phyloP scores from a whole-genome alignment of 208 protist species.

The Acanthamoeba pearcei region DNA sequence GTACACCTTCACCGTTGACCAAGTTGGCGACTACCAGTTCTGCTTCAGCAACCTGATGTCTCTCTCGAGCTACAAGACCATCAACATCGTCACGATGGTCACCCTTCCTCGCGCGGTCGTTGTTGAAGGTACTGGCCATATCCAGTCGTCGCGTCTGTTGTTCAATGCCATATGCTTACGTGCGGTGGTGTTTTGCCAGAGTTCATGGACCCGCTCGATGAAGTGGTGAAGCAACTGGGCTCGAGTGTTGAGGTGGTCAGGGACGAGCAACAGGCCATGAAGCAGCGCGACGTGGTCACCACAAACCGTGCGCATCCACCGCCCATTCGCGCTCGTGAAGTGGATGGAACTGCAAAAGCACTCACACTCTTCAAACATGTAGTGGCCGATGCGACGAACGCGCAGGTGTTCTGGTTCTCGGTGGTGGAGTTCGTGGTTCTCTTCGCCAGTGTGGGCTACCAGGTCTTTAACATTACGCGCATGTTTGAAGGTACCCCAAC shows the following conservation, averaged over 20 bases:
- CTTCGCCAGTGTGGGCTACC: neutral
- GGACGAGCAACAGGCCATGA: neutral
- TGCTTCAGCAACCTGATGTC: slow-evolving; percentile 17
- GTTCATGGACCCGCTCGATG: neutral
- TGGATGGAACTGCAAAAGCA: neutral
- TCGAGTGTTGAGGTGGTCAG: neutral
- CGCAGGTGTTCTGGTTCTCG: neutral
- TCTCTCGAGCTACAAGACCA: neutral
- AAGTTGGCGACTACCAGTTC: neutral
- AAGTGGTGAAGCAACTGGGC: neutral
- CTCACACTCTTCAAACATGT: neutral
- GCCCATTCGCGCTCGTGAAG: neutral
- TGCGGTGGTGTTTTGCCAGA: neutral
- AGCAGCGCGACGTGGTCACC: slow-evolving; percentile 4
- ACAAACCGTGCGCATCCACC: neutral
- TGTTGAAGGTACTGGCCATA: neutral
- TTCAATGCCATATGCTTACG: neutral
- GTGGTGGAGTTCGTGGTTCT: neutral
- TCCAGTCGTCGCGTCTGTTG: neutral
- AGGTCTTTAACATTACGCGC: neutral
- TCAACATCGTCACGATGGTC: neutral
- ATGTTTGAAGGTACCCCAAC: neutral
- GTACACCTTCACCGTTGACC: neutral
- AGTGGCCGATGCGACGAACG: neutral
- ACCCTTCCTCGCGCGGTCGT: neutral